Base-by-base conservation (phyloP, 164 flowering plant species). In the Aristolochia californica region DNA sequence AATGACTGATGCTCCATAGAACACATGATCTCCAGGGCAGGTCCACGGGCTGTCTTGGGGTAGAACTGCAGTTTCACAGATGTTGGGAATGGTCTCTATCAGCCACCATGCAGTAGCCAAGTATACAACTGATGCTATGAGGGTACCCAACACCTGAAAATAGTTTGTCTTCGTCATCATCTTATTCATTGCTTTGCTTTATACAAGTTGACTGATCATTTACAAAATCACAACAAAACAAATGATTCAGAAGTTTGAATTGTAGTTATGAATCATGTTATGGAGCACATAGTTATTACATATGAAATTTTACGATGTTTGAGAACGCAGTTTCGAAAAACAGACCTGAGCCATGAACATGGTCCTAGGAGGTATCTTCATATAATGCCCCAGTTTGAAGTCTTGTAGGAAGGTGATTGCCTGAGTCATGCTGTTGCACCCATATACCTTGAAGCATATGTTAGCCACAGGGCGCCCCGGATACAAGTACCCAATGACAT, bases 361-460 rank as follows among this genome's bases (percentile, higher is more conserved):
- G 20, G 85, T 70, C 70, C 88, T 71, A 0, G 98, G 98, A 58
- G 98, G 98, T 23, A 91, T 86, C 68, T 91, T 91, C 98, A 91
- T 91, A 79, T 91, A 91, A 66, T 91, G 98, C 2, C 98, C 98
- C n/a, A 91, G 84, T 70, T 91, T 91, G 80, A 91, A 88, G 70
- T 91, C 96, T 70, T 80, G 85, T n/a, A 91, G 72, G 73, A 88
- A 91, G 13, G 88, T 74, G 45, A 88, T 43, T 17, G 90, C 98
- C 62, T 91, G 98, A 13, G 71, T 70, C 85, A 83, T 84, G 60
- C 96, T 91, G 38, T 85, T 81, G 72, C 84, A 85, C 0, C 98
- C 98, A 54, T 88, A 91, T 17, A 86, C 91, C 66, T 91, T 91
- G 76, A 91, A 91, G 82, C 89, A 85, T 78, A 91, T 83, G 59